A percentile compares a stretch with the other conserved stretches of the same genome.
phyloP scores from a whole-genome alignment of 2,329 filamentous ascomycete species.

The Remersonia thermophila region DNA sequence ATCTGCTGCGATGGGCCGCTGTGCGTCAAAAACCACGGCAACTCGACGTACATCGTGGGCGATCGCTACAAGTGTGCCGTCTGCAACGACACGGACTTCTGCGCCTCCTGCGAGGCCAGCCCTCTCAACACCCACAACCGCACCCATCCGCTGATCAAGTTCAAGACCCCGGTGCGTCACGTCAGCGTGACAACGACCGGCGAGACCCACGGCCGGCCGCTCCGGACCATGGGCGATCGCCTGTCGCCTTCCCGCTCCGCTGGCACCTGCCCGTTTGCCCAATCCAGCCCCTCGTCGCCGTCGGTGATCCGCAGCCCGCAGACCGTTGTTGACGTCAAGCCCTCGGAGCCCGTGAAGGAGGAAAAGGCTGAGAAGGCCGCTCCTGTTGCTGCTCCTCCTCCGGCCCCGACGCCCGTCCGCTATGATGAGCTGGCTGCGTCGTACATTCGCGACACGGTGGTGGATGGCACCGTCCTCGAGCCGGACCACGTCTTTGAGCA shows the following conservation, averaged over 20 bases:
- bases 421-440: conserved; percentile 34
- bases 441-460: conserved; percentile 67
- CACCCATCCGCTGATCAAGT: conserved; percentile 94
- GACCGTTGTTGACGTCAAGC: conserved; percentile 49
- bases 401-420: conserved; percentile 8
- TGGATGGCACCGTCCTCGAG: conserved; percentile 62
- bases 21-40: conserved; percentile 38
- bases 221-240: conserved; percentile 60
- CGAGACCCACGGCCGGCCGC: conserved; percentile 56
- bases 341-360: conserved; percentile 19
- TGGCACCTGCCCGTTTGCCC: conserved; percentile 37
- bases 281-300: conserved; percentile 28
- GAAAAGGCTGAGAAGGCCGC: conserved; percentile 17
- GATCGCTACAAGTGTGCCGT: conserved; percentile 94
- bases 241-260: conserved; percentile 20
- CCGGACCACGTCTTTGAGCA: conserved; percentile 71
- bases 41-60: conserved; percentile 63
- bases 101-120: conserved; percentile 80
- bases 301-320: conserved; percentile 36
- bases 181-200: conserved; percentile 77
- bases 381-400: conserved; percentile 12
- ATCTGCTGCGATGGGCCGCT: conserved; percentile 93
- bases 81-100: conserved; percentile 91
- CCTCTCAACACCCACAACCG: conserved; percentile 79
- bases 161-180: conserved; percentile 82